Conservation (phyloP, 2,329 filamentous ascomycete genomes). For the Aspergillus japonicus region DNA sequence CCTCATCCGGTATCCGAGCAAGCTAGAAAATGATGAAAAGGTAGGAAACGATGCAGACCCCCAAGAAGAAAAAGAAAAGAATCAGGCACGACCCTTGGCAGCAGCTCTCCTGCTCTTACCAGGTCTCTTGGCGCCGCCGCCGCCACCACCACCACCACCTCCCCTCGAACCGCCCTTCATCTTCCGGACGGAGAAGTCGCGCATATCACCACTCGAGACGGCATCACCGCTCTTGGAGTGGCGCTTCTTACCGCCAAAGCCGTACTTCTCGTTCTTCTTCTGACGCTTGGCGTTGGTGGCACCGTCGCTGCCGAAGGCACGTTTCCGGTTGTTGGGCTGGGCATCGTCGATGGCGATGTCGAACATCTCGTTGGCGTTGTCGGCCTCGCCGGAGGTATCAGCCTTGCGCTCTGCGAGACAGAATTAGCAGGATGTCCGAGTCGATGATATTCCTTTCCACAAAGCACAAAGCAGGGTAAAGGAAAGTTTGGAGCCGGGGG, state of each 20-base stretch:
- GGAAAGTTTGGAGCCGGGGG: not conserved
- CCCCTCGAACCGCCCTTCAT: constrained; percentile 65
- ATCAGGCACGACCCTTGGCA: constrained; percentile 27
- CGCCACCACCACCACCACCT: not conserved
- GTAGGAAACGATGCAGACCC: not conserved
- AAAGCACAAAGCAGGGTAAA: not conserved
- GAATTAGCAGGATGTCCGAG: not conserved
- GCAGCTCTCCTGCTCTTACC: constrained; percentile 53
- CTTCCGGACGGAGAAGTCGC: constrained; percentile 74
- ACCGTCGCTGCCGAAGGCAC: constrained; percentile 44
- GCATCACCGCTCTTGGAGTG: constrained; percentile 89
- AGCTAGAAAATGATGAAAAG: not conserved
- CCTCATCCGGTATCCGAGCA: constrained; percentile 13
- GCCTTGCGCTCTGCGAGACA: constrained; percentile 70
- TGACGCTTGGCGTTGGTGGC: constrained; percentile 65
- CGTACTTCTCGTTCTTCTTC: constrained; percentile 94
- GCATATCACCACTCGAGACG: constrained; percentile 74
- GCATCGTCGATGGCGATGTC: constrained; percentile 79
- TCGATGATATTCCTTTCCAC: not conserved
- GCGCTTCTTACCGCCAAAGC: constrained; percentile 94
- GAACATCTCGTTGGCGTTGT: constrained; percentile 78
- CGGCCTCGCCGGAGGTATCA: constrained; percentile 59
- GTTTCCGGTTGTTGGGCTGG: constrained; percentile 53
- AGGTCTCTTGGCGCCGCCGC: constrained; percentile 43
- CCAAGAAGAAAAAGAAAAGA: not conserved